These are phyloP conservation scores for Litsea cubeba DNA, from an alignment of 164 flowering plant genomes.

Conservation along the genomic window DNA sequence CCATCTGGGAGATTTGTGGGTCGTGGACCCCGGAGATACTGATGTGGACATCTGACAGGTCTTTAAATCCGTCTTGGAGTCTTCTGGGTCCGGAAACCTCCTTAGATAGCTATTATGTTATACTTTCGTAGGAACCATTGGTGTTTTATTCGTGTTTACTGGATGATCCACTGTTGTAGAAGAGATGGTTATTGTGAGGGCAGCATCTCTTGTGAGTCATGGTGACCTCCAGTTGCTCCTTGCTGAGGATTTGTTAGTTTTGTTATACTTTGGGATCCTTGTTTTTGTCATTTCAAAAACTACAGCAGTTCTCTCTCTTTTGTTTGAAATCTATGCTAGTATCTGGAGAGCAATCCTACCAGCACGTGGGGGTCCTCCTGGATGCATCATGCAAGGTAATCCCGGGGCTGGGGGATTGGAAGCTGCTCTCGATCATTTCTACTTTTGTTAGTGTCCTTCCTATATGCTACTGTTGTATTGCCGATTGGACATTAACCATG, in stretches of 20 bases:
- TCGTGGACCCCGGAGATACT: slow-evolving; percentile 4
- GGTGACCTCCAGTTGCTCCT: neutral
- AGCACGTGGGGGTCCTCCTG: no score
- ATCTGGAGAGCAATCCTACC: no score
- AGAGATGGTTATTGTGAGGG: neutral
- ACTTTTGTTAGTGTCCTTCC: no score
- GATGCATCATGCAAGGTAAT: no score
- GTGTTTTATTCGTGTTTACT: neutral
- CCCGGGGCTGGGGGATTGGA: no score
- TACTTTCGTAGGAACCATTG: neutral
- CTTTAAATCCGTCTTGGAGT: neutral
- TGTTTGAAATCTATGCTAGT: no score
- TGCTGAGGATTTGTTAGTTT: neutral
- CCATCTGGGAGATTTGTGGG: slow-evolving; percentile 39
- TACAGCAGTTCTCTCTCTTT: no score
- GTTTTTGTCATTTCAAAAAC: no score
- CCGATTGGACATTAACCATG: no score
- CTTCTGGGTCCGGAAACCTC: neutral
- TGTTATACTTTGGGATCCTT: no score
- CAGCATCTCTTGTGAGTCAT: neutral
- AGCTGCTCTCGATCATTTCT: no score
- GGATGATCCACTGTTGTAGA: neutral
- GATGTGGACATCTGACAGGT: neutral
- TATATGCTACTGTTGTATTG: no score
- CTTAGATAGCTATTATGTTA: neutral